These are phyloP conservation scores for Pseudogymnoascus sp. DNA, from an alignment of 2,329 filamentous ascomycete genomes.

Conservation along the genomic window DNA sequence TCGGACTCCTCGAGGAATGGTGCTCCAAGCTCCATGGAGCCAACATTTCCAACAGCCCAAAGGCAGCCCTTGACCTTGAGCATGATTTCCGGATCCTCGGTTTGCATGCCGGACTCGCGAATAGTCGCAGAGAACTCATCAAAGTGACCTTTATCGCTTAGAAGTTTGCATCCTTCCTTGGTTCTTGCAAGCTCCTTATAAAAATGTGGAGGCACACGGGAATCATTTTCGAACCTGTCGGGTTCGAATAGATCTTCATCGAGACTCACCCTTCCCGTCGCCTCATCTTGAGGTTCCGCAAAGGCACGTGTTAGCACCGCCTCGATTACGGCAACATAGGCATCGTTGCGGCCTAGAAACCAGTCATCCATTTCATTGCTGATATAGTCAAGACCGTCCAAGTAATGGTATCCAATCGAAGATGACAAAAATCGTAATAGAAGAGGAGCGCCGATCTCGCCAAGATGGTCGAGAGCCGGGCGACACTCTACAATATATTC, in stretches of 20 bases:
- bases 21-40: conserved; percentile 93
- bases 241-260: conserved; percentile 33
- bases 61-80: conserved; percentile 94
- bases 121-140: conserved; percentile 88
- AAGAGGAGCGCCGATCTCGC: conserved; percentile 90
- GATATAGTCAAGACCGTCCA: conserved; percentile 95
- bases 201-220: conserved; percentile 83
- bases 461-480: conserved; percentile 87
- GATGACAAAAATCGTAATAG: conserved; percentile 89
- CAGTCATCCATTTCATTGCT: conserved; percentile 99
- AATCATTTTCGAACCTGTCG: conserved; percentile 39
- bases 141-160: conserved; percentile 92
- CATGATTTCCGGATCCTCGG: conserved; percentile 75
- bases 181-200: conserved; percentile 93
- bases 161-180: conserved; percentile 79
- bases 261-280: conserved; percentile 27
- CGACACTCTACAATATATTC: conserved; percentile 97
- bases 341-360: conserved; percentile 94
- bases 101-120: conserved; percentile 75
- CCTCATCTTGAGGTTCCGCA: conserved; percentile 38
- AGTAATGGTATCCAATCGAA: conserved; percentile 93
- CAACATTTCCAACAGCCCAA: conserved; percentile 97
- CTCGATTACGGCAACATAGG: conserved; percentile 90
- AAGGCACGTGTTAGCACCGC: conserved; percentile 89
- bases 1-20: conserved; percentile 87